These are phyloP conservation scores for Cucumis sativus DNA, from an alignment of 306 rosid genomes.

Conservation along the genomic window DNA sequence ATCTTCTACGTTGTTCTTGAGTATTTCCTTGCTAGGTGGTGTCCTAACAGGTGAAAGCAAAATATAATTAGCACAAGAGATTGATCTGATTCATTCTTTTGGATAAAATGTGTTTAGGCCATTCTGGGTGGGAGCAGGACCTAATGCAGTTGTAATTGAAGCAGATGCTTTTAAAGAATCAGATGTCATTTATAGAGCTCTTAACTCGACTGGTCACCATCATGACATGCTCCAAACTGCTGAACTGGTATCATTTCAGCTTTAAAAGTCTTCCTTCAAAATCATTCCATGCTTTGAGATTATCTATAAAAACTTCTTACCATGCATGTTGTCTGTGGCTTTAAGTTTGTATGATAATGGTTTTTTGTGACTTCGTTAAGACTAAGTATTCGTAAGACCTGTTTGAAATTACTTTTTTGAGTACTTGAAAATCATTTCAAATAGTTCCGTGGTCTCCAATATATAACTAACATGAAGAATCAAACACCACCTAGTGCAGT, in stretches of 20 bases:
- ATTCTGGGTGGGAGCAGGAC: conserved; percentile 84
- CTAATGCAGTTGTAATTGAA: conserved; percentile 78
- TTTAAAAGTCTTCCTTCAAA: neutral
- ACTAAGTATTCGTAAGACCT: neutral
- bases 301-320: neutral
- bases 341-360: neutral
- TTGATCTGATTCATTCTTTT: conserved; percentile 4
- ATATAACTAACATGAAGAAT: too few species aligned
- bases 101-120: conserved; percentile 36
- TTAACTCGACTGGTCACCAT: conserved; percentile 80
- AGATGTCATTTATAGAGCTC: conserved; percentile 86
- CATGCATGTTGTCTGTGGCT: neutral
- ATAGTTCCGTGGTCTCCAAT: too few species aligned
- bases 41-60: too few species aligned
- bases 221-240: conserved; percentile 88
- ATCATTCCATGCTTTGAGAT: neutral
- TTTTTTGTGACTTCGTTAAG: neutral
- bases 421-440: too few species aligned
- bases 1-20: too few species aligned
- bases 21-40: too few species aligned
- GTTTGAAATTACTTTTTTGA: too few species aligned
- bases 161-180: conserved; percentile 98
- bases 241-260: conserved; percentile 41
- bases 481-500: too few species aligned
- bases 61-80: neutral